Percentiles rank a stretch among this genome's conserved stretches.
These are phyloP conservation scores for Teratosphaeria epicoccoides DNA, from an alignment of 2,329 filamentous ascomycete species.

Conservation along the genomic window DNA sequence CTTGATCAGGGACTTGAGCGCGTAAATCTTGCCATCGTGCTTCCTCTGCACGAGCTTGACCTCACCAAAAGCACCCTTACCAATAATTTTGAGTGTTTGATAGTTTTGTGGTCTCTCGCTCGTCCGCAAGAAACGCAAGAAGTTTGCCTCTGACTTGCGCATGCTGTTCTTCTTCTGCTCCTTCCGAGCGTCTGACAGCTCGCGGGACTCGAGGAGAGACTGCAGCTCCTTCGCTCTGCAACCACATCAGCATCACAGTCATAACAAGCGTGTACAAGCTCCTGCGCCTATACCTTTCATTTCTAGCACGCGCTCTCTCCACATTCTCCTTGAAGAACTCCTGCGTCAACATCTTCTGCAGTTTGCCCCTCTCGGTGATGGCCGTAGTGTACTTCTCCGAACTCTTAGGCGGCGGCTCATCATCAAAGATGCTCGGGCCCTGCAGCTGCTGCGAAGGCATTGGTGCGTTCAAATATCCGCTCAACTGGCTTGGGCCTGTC, in stretches of 20 bases:
- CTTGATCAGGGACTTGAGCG: constrained; percentile 96
- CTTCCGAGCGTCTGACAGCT: constrained; percentile 63
- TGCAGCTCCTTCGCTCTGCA: constrained; percentile 83
- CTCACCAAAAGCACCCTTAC: constrained; percentile 97
- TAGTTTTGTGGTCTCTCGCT: constrained; percentile 93
- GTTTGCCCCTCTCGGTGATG: constrained; percentile 61
- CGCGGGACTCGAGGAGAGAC: constrained; percentile 67
- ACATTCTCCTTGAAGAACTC: constrained; percentile 98
- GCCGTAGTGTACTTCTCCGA: constrained; percentile 83
- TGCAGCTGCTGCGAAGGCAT: constrained; percentile 37
- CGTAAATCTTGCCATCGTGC: constrained; percentile 92
- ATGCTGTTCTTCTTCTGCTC: constrained; percentile 76
- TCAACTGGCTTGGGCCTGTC: constrained; percentile 47
- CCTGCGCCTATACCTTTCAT: constrained; percentile 57
- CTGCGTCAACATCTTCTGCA: constrained; percentile 55
- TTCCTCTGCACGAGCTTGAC: constrained; percentile 96
- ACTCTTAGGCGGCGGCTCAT: constrained; percentile 64
- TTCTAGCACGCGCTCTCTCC: constrained; percentile 86
- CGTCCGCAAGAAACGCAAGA: constrained; percentile 85
- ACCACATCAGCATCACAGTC: not conserved
- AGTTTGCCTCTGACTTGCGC: constrained; percentile 80
- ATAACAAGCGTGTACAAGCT: not conserved
- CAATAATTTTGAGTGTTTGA: constrained; percentile 92
- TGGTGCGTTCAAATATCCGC: constrained; percentile 57
- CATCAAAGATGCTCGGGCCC: constrained; percentile 37